Evolutionary conservation across 495 filamentous ascomycete genomes (phyloP).

Genomic region (Cryomyces minteri): DNA sequence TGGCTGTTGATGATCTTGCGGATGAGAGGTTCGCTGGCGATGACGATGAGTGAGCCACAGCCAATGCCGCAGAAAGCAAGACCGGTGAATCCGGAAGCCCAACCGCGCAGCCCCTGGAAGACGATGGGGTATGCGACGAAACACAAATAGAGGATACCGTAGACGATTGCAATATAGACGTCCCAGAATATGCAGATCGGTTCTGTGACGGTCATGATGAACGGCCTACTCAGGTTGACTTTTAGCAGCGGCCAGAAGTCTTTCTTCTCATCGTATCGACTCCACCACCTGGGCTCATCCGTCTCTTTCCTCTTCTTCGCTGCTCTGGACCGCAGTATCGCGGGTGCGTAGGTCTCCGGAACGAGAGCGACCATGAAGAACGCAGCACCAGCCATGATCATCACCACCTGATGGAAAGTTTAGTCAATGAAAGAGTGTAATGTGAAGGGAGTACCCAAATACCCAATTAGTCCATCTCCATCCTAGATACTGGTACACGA

Average conservation of each 20-base stretch:
- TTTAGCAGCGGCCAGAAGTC: conserved; percentile 37
- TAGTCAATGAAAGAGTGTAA: too few relatives aligned
- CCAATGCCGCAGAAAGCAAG: conserved; percentile 71
- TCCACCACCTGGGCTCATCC: conserved; percentile 58
- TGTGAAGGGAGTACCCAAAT: too few relatives aligned
- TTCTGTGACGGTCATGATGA: conserved; percentile 61
- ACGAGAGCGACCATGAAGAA: conserved; percentile 32
- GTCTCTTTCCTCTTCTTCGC: conserved; percentile 51
- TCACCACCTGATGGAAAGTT: conserved; percentile 24
- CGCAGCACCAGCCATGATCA: conserved; percentile 45
- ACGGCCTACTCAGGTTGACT: conserved; percentile 56
- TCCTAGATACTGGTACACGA: conserved; percentile 55
- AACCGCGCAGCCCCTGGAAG: conserved; percentile 51
- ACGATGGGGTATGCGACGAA: conserved; percentile 78
- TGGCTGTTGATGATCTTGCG: conserved; percentile 55
- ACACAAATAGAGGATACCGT: conserved; percentile 61
- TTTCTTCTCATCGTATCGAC: conserved; percentile 49
- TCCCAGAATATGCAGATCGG: conserved; percentile 77
- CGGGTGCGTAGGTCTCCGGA: conserved; percentile 64
- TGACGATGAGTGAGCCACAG: conserved; percentile 43
- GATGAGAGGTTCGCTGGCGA: conserved; percentile 48
- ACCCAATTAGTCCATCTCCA: conserved; percentile 81
- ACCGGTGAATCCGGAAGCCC: conserved; percentile 53
- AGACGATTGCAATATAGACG: conserved; percentile 44
- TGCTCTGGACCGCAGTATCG: conserved; percentile 50